Conservation (phyloP, 2,329 filamentous ascomycete species). For the Exophiala sp. region DNA sequence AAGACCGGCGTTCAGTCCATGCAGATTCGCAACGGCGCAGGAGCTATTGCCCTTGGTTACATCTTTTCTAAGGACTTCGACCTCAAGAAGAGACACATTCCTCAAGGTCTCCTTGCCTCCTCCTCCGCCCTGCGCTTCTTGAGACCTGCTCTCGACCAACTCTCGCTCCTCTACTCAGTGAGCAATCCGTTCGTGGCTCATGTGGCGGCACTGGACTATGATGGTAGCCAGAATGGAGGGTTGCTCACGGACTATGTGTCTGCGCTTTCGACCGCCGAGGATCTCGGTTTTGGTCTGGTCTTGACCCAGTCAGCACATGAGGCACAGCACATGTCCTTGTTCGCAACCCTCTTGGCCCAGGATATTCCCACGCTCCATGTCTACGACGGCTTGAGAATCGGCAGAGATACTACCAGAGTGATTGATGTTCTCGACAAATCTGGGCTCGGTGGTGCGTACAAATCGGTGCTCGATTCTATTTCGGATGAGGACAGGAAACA, state of each 20-base stretch:
- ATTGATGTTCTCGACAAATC: slow-evolving; percentile 72
- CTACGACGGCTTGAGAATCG: slow-evolving; percentile 79
- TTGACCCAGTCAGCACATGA: slow-evolving; percentile 83
- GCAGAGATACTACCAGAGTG: slow-evolving; percentile 73
- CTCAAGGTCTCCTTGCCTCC: slow-evolving; percentile 83
- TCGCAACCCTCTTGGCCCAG: slow-evolving; percentile 72
- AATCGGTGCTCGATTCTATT: slow-evolving; percentile 57
- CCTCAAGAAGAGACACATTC: slow-evolving; percentile 79
- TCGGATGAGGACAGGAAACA: slow-evolving; percentile 62
- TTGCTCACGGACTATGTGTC: slow-evolving; percentile 83
- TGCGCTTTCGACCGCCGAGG: slow-evolving; percentile 74
- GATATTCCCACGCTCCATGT: slow-evolving; percentile 78
- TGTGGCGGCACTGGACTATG: slow-evolving; percentile 84
- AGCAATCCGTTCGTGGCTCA: slow-evolving; percentile 91
- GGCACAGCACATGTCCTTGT: slow-evolving; percentile 89
- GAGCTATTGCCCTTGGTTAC: slow-evolving; percentile 87
- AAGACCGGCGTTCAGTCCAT: slow-evolving; percentile 70
- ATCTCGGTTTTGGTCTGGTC: slow-evolving; percentile 80
- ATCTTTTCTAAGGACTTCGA: slow-evolving; percentile 98
- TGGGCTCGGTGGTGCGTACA: slow-evolving; percentile 64
- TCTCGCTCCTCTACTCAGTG: slow-evolving; percentile 83
- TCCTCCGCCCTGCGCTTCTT: slow-evolving; percentile 75
- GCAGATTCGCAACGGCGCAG: slow-evolving; percentile 83
- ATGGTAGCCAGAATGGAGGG: slow-evolving; percentile 56
- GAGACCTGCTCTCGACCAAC: slow-evolving; percentile 79